Base-by-base conservation (phyloP, 1,284 basidiomycete species). In the Melampsora americana region DNA sequence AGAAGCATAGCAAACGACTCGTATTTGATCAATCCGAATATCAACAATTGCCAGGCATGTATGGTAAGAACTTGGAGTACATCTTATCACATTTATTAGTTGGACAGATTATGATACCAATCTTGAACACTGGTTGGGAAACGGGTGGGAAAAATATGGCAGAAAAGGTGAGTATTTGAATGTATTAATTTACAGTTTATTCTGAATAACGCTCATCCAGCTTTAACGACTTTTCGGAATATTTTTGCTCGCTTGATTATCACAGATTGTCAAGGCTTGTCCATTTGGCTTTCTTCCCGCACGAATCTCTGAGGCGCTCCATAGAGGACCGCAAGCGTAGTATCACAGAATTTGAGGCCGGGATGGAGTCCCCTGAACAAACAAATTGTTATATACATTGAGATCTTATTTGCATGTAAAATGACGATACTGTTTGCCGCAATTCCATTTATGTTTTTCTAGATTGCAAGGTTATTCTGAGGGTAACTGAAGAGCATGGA, bases 91-190 rank as follows among this genome's bases (percentile, higher is more conserved):
- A 84, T 20, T 85, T 85, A 77, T 82, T 93, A 20, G 85, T 91
- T 9, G 86, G 86, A n/a, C 84, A 86, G 20, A 86, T 86, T 77
- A 85, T 95, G 66, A 79, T 90, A 64, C 88, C 88, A 0, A 85
- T 92, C 23, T 88, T 93, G 5, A 87, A 89, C 78, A 87, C 86
- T 72, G 90, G 90, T 5, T 96, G 94, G 94, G 90, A 92, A 44
- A 90, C 92, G 42, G 93, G 94, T 18, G 93, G 92, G 1, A 87
- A 90, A 81, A 88, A 88, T 66, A 84, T 89, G 77, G 86, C 88
- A 77, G 84, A 84, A 66, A 88, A 88, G 86, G 92, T 92, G 78
- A 81, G 53, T 18, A 28, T 83, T 80, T 59, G 28, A 23, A 23
- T 6, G 53, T n/a, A n/a, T 59, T 59, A 18, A 42, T 28, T 2